phyloP scores from a whole-genome alignment of 108 stramenopile species.

The Cyclotella cryptica region DNA sequence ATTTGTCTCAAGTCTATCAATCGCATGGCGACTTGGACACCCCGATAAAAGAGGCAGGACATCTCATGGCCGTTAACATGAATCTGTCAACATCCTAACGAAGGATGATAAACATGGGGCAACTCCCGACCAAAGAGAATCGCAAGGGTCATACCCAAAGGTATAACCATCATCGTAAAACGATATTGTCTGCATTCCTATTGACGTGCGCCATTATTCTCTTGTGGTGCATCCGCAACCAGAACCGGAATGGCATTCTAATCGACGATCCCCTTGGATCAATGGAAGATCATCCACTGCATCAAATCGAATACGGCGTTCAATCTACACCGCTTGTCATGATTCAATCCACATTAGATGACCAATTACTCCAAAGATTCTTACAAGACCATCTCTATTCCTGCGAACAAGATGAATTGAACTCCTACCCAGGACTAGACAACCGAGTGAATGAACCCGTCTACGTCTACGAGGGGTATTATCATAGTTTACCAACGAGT shows the following conservation, averaged over 20 bases:
- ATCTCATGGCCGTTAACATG: too few species aligned
- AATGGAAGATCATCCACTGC: slow-evolving; percentile 11
- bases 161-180: slow-evolving; percentile 20
- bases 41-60: too few species aligned
- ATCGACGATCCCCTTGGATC: not conserved
- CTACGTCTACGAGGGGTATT: slow-evolving; percentile 41
- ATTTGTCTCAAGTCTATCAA: too few species aligned
- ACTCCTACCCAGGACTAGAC: slow-evolving; percentile 26
- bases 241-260: slow-evolving; percentile 1
- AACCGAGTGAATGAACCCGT: slow-evolving; percentile 37
- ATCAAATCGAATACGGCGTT: slow-evolving; percentile 28
- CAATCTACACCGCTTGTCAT: slow-evolving; percentile 42
- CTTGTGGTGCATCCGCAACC: not conserved
- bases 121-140: slow-evolving; percentile 16
- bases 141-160: slow-evolving; percentile 24
- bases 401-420: slow-evolving; percentile 29
- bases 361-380: slow-evolving; percentile 26
- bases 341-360: slow-evolving; percentile 32
- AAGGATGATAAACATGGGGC: too few species aligned
- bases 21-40: too few species aligned
- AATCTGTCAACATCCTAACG: too few species aligned
- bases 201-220: not conserved
- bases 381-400: slow-evolving; percentile 35
- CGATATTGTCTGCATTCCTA: not conserved
- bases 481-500: slow-evolving; percentile 27